Evolutionary conservation across 2,329 filamentous ascomycete genomes (phyloP).

Genomic region (Colletotrichum tropicale): DNA sequence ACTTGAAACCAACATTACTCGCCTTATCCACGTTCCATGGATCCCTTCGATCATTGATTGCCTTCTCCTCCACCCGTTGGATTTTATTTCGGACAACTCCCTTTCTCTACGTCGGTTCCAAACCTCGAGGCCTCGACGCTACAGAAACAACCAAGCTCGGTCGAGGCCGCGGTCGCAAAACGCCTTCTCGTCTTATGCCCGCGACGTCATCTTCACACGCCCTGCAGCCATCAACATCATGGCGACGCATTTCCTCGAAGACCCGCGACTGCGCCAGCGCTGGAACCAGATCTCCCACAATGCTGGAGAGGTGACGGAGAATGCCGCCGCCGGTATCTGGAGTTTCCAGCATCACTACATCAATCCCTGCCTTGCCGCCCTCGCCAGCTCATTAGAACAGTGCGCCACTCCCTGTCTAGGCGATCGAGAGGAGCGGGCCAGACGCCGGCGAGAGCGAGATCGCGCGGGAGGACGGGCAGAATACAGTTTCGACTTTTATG

Average conservation of each 20-base stretch:
- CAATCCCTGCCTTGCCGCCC: conserved; percentile 74
- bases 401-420: conserved; percentile 75
- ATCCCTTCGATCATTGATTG: not conserved
- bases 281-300: conserved; percentile 94
- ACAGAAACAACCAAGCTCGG: not conserved
- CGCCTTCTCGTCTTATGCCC: not conserved
- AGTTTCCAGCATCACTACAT: conserved; percentile 87
- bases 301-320: conserved; percentile 87
- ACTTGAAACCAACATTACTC: conserved; percentile 19
- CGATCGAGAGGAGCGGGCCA: conserved; percentile 74
- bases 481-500: conserved; percentile 94
- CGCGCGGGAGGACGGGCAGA: conserved; percentile 70
- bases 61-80: not conserved
- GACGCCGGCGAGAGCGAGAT: conserved; percentile 69
- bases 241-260: conserved; percentile 64
- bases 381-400: conserved; percentile 71
- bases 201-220: conserved; percentile 8
- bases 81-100: not conserved
- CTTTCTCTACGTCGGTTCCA: not conserved
- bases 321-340: conserved; percentile 90
- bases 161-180: conserved; percentile 8
- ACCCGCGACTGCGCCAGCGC: conserved; percentile 89
- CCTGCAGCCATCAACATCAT: conserved; percentile 38
- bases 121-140: conserved; percentile 4
- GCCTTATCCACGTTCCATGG: conserved; percentile 8